Evolutionary conservation across 179 eudicot genomes (phyloP).

Genomic region (Camellia oleifera): DNA sequence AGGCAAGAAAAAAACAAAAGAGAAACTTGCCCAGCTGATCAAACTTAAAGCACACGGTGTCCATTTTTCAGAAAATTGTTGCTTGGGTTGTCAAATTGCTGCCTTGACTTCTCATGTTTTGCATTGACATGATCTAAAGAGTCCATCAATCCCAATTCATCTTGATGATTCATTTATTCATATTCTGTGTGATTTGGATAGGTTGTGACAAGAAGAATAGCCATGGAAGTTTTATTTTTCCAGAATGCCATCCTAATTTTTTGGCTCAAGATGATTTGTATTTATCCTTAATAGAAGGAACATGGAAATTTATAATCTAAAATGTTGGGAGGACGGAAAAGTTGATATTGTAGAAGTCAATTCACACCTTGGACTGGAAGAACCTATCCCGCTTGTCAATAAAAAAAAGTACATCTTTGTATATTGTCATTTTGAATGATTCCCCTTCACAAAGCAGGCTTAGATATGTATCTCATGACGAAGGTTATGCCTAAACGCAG

Average conservation of each 20-base stretch:
- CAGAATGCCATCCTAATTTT: neutral
- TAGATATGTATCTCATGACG: too few relatives aligned
- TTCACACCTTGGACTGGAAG: neutral
- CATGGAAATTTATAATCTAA: neutral
- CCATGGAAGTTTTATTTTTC: neutral
- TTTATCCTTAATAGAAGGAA: neutral
- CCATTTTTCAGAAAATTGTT: neutral
- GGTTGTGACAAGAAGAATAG: neutral
- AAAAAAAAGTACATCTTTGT: too few relatives aligned
- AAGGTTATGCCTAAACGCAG: too few relatives aligned
- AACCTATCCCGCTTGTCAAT: neutral
- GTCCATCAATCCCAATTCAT: too few relatives aligned
- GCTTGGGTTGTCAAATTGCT: neutral
- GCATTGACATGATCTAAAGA: neutral
- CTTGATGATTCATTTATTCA: neutral
- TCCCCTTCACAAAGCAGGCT: too few relatives aligned
- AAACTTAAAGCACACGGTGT: neutral
- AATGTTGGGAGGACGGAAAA: neutral
- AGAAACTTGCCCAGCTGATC: neutral
- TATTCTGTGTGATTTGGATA: neutral
- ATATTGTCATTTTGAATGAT: too few relatives aligned
- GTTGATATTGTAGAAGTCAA: neutral
- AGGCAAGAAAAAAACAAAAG: neutral
- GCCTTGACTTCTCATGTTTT: neutral
- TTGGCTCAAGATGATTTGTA: neutral